Conservation (phyloP, 768 basidiomycete genomes). For the Suillus bovinus region DNA sequence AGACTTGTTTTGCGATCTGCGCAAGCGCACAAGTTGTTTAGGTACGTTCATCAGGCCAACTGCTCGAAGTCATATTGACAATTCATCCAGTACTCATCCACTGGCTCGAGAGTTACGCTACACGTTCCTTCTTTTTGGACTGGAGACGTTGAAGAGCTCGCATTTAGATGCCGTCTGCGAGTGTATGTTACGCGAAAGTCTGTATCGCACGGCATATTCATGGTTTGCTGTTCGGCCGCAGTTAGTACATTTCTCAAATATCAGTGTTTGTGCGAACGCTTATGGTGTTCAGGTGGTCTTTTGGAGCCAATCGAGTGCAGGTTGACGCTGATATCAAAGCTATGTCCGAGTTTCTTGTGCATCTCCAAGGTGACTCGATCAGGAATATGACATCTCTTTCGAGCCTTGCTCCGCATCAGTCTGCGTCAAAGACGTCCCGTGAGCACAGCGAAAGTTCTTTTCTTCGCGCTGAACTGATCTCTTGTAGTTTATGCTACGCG, state of each 20-base stretch:
- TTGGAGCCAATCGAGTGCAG: slow-evolving; percentile 91
- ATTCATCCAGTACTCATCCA: slow-evolving; percentile 73
- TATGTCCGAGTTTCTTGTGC: slow-evolving; percentile 78
- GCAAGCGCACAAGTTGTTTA: slow-evolving; percentile 65
- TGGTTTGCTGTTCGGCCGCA: slow-evolving; percentile 96
- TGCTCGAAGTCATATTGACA: not conserved
- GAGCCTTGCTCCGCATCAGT: slow-evolving; percentile 58
- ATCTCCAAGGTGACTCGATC: slow-evolving; percentile 72
- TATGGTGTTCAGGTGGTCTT: slow-evolving; percentile 74
- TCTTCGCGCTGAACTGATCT: slow-evolving; percentile 13
- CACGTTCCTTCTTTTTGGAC: slow-evolving; percentile 89
- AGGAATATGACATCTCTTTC: slow-evolving; percentile 59
- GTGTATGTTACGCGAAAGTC: slow-evolving; percentile 63
- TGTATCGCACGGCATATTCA: slow-evolving; percentile 80
- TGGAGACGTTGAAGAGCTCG: slow-evolving; percentile 88
- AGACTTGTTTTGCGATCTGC: slow-evolving; percentile 84
- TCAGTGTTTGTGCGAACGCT: slow-evolving; percentile 6
- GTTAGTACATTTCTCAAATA: slow-evolving; percentile 47
- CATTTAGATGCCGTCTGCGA: slow-evolving; percentile 84
- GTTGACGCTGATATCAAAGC: slow-evolving; percentile 87
- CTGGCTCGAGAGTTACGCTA: slow-evolving; percentile 90
- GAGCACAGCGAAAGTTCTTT: slow-evolving; percentile 18
- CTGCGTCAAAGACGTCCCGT: slow-evolving; percentile 44
- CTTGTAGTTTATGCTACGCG: slow-evolving; percentile 53
- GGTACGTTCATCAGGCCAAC: slow-evolving; percentile 43